Base-by-base conservation (phyloP, 441 rosid species). In the Brassica hybrid region DNA sequence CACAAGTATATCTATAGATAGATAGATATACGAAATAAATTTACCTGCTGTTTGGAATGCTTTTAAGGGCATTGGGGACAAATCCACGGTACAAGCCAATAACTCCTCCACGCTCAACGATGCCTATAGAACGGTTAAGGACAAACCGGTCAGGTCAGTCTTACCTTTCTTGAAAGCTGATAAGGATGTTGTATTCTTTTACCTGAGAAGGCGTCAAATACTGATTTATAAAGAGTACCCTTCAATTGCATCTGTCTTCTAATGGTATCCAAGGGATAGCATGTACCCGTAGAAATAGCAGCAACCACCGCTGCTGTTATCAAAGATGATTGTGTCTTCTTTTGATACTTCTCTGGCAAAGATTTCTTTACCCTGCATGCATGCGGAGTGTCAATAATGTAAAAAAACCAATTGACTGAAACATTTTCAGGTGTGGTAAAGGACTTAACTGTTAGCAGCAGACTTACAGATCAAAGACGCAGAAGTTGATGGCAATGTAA, bases 231-330 rank as follows among this genome's bases (percentile, higher is more conserved):
- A 7, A 93, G 97, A 62, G 93, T 86, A 62, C 92, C 90, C 93
- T 65, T 94, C 88, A 96, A 75, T 84, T 96, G 99, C 99, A 94
- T 96, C 82, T 96, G 99, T 81, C 99, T 92, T 89, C 99, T 90
- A 67, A 96, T 84, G 17, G 99, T 94, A 85, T 96, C 99, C 73
- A 94, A 85, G 6, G 98, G 98, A 82, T 96, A 96, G 79, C 99
- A 96, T 4, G 97, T 91, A 41, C 93, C 82, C 2, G 97, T 94
- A 80, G 99, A 97, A 69, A 90, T 80, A 32, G 90, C 83, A 73
- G 99, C 97, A 27, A 97, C 94, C 21, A 86, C 84, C 69, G 90
- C 90, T 71, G 97, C 99, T 62, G 97, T 96, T 60, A 96, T 54
- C 64, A 96, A 84, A 71, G 94, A 92, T 73, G 96, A 76, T 65